Conservation (phyloP, 441 rosid species). For the Syzygium syzygioides region DNA sequence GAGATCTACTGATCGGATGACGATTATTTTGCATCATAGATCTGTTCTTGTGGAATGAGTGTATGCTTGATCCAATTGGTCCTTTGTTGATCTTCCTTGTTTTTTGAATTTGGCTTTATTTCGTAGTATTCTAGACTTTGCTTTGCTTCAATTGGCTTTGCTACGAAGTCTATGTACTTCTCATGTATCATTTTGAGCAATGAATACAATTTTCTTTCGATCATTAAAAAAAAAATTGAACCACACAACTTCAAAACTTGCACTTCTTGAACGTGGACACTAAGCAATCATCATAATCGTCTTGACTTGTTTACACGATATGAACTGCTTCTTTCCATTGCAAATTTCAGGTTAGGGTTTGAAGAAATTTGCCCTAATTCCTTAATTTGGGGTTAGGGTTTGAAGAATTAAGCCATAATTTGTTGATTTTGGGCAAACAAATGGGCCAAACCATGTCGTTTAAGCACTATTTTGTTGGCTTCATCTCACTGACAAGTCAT, state of each 20-base stretch:
- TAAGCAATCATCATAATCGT: background rate
- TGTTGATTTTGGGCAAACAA: background rate
- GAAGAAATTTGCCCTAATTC: background rate
- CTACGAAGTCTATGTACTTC: too few relatives aligned
- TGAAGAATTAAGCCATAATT: background rate
- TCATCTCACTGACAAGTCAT: accelerated
- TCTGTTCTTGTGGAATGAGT: too few relatives aligned
- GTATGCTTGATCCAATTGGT: too few relatives aligned
- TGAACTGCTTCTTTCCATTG: background rate
- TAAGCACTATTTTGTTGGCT: background rate
- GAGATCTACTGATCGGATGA: too few relatives aligned
- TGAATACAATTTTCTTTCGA: too few relatives aligned
- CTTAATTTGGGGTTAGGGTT: background rate
- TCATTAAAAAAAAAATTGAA: too few relatives aligned
- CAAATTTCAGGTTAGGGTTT: background rate
- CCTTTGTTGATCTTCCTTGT: too few relatives aligned
- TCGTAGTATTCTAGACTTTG: too few relatives aligned
- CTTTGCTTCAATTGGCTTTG: too few relatives aligned
- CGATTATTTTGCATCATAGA: too few relatives aligned
- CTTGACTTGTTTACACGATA: background rate
- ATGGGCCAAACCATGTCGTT: background rate
- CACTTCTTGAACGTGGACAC: background rate
- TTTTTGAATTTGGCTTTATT: too few relatives aligned
- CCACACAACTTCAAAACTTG: background rate
- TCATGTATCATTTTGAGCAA: too few relatives aligned